Conservation (phyloP, 192 early-diverging fungal species). For the Mycoemilia scoparia region DNA sequence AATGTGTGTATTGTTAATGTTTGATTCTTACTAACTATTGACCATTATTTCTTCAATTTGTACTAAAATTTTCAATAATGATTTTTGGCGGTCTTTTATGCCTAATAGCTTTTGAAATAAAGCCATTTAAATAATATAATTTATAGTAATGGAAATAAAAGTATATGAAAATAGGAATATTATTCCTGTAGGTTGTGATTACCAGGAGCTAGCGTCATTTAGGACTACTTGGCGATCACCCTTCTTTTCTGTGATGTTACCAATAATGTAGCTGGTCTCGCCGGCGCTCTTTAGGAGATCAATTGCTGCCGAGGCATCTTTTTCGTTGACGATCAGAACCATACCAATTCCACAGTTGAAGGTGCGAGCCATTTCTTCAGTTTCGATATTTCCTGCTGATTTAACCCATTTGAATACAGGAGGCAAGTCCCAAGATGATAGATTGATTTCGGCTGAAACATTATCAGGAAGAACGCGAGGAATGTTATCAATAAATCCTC, state of each 20-base stretch:
- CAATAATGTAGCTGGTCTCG: constrained; percentile 55
- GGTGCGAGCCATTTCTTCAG: constrained; percentile 81
- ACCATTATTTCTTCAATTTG: no score
- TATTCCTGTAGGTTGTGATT: background rate
- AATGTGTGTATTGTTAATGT: no score
- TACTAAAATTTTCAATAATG: no score
- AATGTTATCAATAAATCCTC: constrained; percentile 96
- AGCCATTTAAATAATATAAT: no score
- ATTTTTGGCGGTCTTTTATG: no score
- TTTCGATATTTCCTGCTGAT: constrained; percentile 39
- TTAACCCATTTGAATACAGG: constrained; percentile 94
- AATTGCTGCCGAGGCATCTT: constrained; percentile 40
- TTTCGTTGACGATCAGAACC: constrained; percentile 66
- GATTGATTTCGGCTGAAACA: constrained; percentile 70
- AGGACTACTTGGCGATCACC: constrained; percentile 5
- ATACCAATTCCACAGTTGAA: constrained; percentile 99
- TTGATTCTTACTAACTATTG: no score
- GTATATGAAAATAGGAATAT: background rate
- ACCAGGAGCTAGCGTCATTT: constrained; percentile 14
- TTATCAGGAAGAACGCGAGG: constrained; percentile 80
- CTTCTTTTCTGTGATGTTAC: constrained; percentile 24
- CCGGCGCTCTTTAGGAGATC: constrained; percentile 35
- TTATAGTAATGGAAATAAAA: background rate
- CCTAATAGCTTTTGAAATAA: no score
- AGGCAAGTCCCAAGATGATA: constrained; percentile 58